These are phyloP conservation scores for Jamesozyma lodderae DNA, from an alignment of 805 yeast genomes.

Conservation along the genomic window DNA sequence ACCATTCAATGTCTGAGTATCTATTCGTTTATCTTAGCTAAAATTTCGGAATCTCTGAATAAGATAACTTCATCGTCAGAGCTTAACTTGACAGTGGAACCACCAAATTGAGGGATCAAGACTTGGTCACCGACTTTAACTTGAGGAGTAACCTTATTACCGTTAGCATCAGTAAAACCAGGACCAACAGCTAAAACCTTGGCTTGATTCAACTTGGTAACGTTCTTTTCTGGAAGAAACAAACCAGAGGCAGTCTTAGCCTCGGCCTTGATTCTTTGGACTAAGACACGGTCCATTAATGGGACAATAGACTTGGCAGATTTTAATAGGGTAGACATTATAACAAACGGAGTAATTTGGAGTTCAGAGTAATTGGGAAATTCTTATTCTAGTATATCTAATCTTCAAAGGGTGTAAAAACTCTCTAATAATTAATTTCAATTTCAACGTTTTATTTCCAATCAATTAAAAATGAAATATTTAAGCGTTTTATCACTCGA, in stretches of 20 bases:
- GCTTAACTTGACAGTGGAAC: slow-evolving; percentile 78
- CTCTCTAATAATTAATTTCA: too few species aligned
- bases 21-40: slow-evolving; percentile 74
- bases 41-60: slow-evolving; percentile 89
- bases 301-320: slow-evolving; percentile 85
- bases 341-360: too few species aligned
- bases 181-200: slow-evolving; percentile 93
- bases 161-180: slow-evolving; percentile 70
- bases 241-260: slow-evolving; percentile 88
- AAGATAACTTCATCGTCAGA: slow-evolving; percentile 67
- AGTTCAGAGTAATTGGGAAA: too few species aligned
- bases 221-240: slow-evolving; percentile 92
- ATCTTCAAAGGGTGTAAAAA: too few species aligned
- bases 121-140: slow-evolving; percentile 91
- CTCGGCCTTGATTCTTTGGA: slow-evolving; percentile 88
- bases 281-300: slow-evolving; percentile 89
- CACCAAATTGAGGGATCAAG: slow-evolving; percentile 90
- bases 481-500: not conserved
- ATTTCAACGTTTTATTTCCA: too few species aligned
- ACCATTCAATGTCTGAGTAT: not conserved
- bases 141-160: slow-evolving; percentile 60
- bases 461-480: not conserved
- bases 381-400: too few species aligned
- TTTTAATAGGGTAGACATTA: slow-evolving; percentile 54
- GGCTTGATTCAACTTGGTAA: slow-evolving; percentile 86